Evolutionary conservation across 139 green algal species (phyloP), one percentile per base, ranked within the genome.

Genomic region (Chlorella ohadii): DNA sequence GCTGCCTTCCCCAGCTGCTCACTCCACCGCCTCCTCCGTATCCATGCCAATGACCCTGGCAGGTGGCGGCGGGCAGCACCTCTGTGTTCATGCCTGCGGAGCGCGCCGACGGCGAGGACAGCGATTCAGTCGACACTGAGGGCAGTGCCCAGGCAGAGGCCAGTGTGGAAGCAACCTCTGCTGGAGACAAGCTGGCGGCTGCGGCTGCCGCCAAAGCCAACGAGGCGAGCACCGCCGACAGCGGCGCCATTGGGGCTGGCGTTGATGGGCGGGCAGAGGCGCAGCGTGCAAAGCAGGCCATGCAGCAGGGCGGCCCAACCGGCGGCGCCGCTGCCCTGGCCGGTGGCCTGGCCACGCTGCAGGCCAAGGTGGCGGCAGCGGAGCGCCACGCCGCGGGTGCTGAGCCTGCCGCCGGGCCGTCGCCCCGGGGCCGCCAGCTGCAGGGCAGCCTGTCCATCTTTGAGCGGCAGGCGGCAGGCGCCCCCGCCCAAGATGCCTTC

Each of bases 11-110:
- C n/a, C n/a, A n/a, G 22, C 4, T 72, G 66, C 9, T 34, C 33
- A 33, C 31, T 27, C 5, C 19, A 33, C 33, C n/a, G 28, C n/a
- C n/a, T n/a, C n/a, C n/a, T n/a, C n/a, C n/a, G n/a, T n/a, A 20
- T 7, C 36, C 68, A 22, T 33, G 2, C 36, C 68, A 34, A n/a
- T n/a, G n/a, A n/a, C 19, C 17, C 22, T 20, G 4, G 34, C 34
- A 55, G 68, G 16, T 75, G 36, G 68, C 68, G 31, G 15, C 67
- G 20, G 74, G 72, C 72, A 78, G 72, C 72, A 41, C 44, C 25
- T 64, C 44, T 15, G 72, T 78, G 44, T 38, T 78, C 2, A 11
- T 78, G 44, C 72, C 72, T 12, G 19, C 72, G 15, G 72, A 63
- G 27, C 27, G 72, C 28, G 28, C 68, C 22, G 68, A 75, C 34